Conservation (phyloP, 345 rosid species). For the Citrus australasica region DNA sequence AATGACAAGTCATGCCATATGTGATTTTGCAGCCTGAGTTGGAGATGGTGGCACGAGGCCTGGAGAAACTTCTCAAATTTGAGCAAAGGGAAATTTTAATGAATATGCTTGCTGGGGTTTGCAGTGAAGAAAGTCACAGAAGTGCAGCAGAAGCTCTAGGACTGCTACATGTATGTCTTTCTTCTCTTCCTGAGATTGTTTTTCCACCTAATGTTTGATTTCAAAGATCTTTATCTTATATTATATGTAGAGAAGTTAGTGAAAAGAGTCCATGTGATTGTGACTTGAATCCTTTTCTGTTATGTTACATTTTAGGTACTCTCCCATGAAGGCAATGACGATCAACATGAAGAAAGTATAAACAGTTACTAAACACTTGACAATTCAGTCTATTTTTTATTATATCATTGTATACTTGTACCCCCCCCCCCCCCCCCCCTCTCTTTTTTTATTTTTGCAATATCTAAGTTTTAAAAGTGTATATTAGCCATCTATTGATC, state of each 20-base stretch:
- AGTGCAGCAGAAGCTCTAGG: slow-evolving; percentile 89
- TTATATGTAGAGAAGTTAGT: background rate
- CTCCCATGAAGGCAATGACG: background rate
- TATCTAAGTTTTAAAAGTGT: background rate
- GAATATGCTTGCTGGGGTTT: slow-evolving; percentile 52
- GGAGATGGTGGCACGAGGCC: slow-evolving; percentile 94
- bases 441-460: background rate
- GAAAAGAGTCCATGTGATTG: background rate
- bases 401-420: too few species aligned
- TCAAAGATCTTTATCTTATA: background rate
- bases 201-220: background rate
- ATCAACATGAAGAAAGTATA: background rate
- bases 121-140: slow-evolving; percentile 56
- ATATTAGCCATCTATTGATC: background rate
- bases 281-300: background rate
- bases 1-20: background rate
- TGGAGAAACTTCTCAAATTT: slow-evolving; percentile 59
- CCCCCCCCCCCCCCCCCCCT: too few species aligned
- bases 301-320: background rate
- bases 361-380: background rate
- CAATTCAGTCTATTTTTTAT: background rate
- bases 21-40: slow-evolving; percentile 69
- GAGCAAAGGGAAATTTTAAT: slow-evolving; percentile 73
- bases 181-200: background rate
- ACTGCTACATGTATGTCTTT: slow-evolving; percentile 35